phyloP scores from a whole-genome alignment of 257 asterid genomes.

The Nemophila menziesii region DNA sequence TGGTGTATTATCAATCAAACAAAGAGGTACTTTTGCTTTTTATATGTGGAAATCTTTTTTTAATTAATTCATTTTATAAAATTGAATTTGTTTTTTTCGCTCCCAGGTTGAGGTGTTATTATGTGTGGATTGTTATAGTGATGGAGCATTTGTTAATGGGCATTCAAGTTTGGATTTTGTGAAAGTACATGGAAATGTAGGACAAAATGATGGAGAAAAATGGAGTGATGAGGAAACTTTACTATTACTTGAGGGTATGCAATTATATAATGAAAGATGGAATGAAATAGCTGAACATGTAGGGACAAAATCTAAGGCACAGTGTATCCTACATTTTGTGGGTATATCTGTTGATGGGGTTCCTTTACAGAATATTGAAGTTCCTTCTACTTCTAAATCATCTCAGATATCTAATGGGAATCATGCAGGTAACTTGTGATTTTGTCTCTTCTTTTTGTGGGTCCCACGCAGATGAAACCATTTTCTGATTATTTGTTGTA shows the following conservation, averaged over 20 bases:
- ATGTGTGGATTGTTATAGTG: conserved; percentile 81
- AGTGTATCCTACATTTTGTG: conserved; percentile 82
- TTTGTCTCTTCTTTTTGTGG: background rate
- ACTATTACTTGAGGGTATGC: conserved; percentile 84
- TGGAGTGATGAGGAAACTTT: conserved; percentile 93
- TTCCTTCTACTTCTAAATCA: conserved; percentile 41
- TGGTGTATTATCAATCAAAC: conserved; percentile 69
- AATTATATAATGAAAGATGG: conserved; percentile 74
- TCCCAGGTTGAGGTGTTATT: conserved; percentile 64
- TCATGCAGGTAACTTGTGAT: conserved; percentile 22
- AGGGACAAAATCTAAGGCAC: conserved; percentile 91
- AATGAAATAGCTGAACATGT: conserved; percentile 79
- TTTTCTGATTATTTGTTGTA: background rate
- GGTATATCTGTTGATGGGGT: conserved; percentile 39
- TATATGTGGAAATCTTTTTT: too few species aligned
- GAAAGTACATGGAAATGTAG: conserved; percentile 57
- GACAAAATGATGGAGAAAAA: conserved; percentile 65
- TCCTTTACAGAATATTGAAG: conserved; percentile 21
- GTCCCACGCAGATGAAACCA: too few species aligned
- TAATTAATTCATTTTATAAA: too few species aligned
- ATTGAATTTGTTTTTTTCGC: too few species aligned
- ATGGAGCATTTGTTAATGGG: conserved; percentile 78
- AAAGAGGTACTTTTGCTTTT: conserved; percentile 56
- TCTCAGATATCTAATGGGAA: conserved; percentile 31
- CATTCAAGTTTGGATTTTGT: conserved; percentile 87